A percentile compares a stretch with the other conserved stretches of the same genome.
Evolutionary conservation across 1,284 basidiomycete species (phyloP).

Genomic region (Xerocomus amazonicus): DNA sequence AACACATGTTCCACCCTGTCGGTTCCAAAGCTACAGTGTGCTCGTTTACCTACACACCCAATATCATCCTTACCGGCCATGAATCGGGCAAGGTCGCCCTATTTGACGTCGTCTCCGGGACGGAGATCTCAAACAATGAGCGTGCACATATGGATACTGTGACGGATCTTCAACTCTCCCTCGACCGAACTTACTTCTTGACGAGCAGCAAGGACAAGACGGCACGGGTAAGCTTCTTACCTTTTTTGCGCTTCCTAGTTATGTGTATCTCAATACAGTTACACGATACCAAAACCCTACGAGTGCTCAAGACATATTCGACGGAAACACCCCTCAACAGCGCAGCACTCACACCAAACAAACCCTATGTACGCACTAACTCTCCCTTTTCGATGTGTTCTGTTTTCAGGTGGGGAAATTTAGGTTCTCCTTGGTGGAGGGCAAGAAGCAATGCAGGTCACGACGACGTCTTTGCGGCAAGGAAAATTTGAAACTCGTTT

Average conservation of each 20-base stretch:
- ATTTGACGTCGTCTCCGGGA: conserved; percentile 86
- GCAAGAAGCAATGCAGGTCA: conserved; percentile 97
- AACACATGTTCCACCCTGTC: conserved; percentile 80
- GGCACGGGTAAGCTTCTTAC: conserved; percentile 64
- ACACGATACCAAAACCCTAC: conserved; percentile 86
- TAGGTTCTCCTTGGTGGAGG: conserved; percentile 92
- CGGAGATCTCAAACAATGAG: conserved; percentile 79
- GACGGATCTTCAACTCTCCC: conserved; percentile 90
- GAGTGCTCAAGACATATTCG: conserved; percentile 89
- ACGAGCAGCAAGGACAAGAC: conserved; percentile 97
- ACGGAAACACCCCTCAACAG: conserved; percentile 97
- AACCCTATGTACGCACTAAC: conserved; percentile 68
- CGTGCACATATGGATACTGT: conserved; percentile 82
- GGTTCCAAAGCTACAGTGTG: conserved; percentile 96
- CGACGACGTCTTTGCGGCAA: conserved; percentile 89
- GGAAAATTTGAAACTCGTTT: conserved; percentile 99
- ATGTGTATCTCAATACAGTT: conserved; percentile 46
- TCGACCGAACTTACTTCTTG: conserved; percentile 92
- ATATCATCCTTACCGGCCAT: conserved; percentile 88
- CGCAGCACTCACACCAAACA: conserved; percentile 80
- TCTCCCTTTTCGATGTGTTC: not conserved
- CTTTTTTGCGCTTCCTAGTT: not conserved
- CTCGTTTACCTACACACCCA: conserved; percentile 79
- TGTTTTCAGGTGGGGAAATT: not conserved
- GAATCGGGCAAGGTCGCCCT: conserved; percentile 93